Base-by-base conservation (phyloP, 176 grass and related monocot genomes). In the Aechmea fasciata region DNA sequence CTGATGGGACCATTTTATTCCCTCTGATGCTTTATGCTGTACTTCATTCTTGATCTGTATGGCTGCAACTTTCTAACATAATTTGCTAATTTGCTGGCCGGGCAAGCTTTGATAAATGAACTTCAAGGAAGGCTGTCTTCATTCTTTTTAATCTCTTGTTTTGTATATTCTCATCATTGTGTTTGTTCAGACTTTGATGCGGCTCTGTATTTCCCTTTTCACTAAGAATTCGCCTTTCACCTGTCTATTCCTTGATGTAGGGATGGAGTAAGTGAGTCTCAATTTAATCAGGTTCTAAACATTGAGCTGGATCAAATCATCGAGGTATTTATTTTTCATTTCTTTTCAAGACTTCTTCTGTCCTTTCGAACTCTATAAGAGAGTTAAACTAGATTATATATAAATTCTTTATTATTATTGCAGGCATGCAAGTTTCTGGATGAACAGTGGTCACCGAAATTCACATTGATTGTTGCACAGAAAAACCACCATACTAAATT, bases 401-500 rank as follows among this genome's bases (percentile, higher is more conserved):
- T 69, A 63, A 66, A 49, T n/a, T 71, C 22, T 11, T 66, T 66
- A 9, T 71, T 11, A 14, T 68, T 61, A 0, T 50, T 66, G n/a
- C 33, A 97, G 94, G 94, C 89, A 2, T 97, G 94, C 68, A 97
- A 97, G 6, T 80, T 75, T 54, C 59, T 90, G 14, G 94, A 97
- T 77, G 89, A 90, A 22, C 74, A 69, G 0, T 97, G 94, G 94
- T 67, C 23, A 2, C 94, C 89, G 0, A 97, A 77, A 75, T 90
- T 97, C 29, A 90, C 86, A 0, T 63, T 97, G 41, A 97, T 97
- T 67, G 77, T 97, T 67, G 94, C 94, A 9, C 94, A 93, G 51
- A 97, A 93, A 52, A 97, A 93, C 24, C 94, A 97, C 11, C 94
- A 97, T 47, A 97, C 89, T 0, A 97, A 93, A 13, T 93, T 97